Percentiles rank a stretch among this genome's conserved stretches.
Conservation (phyloP, 1,284 basidiomycete genomes). For the Heterobasidion irregulare region DNA sequence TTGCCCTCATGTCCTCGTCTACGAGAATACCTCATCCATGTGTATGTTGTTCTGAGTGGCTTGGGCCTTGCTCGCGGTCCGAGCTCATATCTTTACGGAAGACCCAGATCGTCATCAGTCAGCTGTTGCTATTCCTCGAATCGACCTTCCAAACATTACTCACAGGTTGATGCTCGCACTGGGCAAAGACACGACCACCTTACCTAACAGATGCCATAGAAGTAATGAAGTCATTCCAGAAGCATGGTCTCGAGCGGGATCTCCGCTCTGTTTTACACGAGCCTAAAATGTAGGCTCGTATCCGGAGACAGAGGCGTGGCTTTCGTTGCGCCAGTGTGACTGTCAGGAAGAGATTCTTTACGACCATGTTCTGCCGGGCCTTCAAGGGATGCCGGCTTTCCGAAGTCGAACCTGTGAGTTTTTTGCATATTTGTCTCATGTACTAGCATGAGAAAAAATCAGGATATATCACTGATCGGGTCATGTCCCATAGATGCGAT, state of each 20-base stretch:
- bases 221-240: constrained; percentile 2
- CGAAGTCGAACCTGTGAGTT: not conserved
- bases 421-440: not conserved
- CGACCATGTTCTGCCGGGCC: not conserved
- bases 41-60: not conserved
- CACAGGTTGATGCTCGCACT: too few relatives aligned
- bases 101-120: too few relatives aligned
- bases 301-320: not conserved
- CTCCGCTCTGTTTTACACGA: not conserved
- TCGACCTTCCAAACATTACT: too few relatives aligned
- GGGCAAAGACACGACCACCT: not conserved
- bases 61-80: not conserved
- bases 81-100: too few relatives aligned
- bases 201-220: not conserved
- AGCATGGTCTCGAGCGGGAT: constrained; percentile 1
- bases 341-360: not conserved
- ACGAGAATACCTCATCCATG: not conserved
- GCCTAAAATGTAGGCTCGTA: not conserved
- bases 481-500: not conserved
- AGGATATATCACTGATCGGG: not conserved
- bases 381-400: not conserved
- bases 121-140: too few relatives aligned
- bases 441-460: not conserved
- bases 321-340: not conserved
- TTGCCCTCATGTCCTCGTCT: not conserved